These are phyloP conservation scores for Phialocephala sp. DNA, from an alignment of 2,329 filamentous ascomycete genomes.

Conservation along the genomic window DNA sequence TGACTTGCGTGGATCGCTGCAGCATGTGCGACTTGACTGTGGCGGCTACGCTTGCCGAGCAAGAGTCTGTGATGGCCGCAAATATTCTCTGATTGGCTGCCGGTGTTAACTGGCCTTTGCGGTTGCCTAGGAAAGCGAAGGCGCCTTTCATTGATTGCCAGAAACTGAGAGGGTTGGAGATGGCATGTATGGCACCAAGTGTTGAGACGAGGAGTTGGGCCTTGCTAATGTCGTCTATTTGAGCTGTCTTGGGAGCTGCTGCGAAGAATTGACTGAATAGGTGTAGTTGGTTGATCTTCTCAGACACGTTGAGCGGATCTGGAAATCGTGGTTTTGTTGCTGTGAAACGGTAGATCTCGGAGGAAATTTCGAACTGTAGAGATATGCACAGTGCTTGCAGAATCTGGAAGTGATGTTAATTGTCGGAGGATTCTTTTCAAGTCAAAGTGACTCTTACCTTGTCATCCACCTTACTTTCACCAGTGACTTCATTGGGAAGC, in stretches of 20 bases:
- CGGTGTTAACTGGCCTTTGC: conserved; percentile 14
- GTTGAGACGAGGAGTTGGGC: conserved; percentile 13
- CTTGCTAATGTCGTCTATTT: conserved; percentile 12
- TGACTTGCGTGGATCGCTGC: background rate
- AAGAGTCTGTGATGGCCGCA: conserved; percentile 11
- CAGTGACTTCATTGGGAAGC: background rate
- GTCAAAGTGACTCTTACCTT: background rate
- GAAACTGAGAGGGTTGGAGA: conserved; percentile 15
- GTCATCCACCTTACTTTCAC: background rate
- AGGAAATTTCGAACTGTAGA: conserved; percentile 15
- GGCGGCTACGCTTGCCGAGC: background rate
- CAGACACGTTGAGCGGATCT: conserved; percentile 13
- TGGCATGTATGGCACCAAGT: conserved; percentile 16
- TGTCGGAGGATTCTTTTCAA: background rate
- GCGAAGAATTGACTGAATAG: conserved; percentile 16
- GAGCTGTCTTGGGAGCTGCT: conserved; percentile 3
- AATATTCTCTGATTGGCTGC: conserved; percentile 10
- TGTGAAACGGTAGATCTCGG: conserved; percentile 13
- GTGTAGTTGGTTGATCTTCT: conserved; percentile 9
- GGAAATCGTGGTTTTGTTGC: conserved; percentile 12
- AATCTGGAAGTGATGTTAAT: background rate
- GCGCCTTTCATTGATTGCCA: conserved; percentile 18
- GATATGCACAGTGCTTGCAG: conserved; percentile 17
- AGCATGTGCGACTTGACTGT: background rate
- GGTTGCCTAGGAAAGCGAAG: conserved; percentile 14